phyloP scores from a whole-genome alignment of 106 monocot genomes.

The Amphibolis antarctica region DNA sequence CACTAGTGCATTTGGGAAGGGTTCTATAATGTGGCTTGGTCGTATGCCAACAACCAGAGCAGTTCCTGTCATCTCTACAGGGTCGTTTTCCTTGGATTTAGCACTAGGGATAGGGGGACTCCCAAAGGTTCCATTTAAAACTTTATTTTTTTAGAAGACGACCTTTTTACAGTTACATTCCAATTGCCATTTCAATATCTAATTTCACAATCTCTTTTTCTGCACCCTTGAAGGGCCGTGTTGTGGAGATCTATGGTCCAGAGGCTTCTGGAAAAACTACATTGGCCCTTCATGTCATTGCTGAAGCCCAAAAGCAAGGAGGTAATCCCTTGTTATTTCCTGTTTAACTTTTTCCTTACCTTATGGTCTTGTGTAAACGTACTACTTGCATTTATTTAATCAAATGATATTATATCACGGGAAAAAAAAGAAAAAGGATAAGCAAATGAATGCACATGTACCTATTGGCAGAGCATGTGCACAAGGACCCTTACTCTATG shows the following conservation, averaged over 20 bases:
- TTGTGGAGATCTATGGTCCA: slow-evolving; percentile 93
- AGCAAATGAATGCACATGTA: too few species aligned
- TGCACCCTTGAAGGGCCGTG: slow-evolving; percentile 51
- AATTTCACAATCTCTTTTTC: neutral
- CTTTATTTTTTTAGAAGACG: neutral
- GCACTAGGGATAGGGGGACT: slow-evolving; percentile 94
- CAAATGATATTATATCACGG: neutral
- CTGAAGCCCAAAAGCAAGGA: slow-evolving; percentile 88
- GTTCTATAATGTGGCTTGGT: slow-evolving; percentile 99
- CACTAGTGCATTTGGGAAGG: slow-evolving; percentile 81
- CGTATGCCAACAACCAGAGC: slow-evolving; percentile 51
- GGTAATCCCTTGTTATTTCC: slow-evolving; percentile 21
- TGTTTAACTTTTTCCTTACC: neutral
- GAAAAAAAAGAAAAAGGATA: too few species aligned
- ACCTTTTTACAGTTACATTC: neutral
- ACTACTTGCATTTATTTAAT: too few species aligned
- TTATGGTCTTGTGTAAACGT: too few species aligned
- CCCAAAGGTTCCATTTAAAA: slow-evolving; percentile 56
- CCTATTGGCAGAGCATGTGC: too few species aligned
- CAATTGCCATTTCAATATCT: neutral
- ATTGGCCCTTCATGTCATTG: slow-evolving; percentile 94
- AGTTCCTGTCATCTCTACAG: slow-evolving; percentile 88
- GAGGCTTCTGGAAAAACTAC: slow-evolving; percentile 98
- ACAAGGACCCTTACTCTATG: too few species aligned
- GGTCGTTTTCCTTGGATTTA: slow-evolving; percentile 77